Base-by-base conservation (phyloP, 768 basidiomycete genomes). In the Lactarius deliciosus region DNA sequence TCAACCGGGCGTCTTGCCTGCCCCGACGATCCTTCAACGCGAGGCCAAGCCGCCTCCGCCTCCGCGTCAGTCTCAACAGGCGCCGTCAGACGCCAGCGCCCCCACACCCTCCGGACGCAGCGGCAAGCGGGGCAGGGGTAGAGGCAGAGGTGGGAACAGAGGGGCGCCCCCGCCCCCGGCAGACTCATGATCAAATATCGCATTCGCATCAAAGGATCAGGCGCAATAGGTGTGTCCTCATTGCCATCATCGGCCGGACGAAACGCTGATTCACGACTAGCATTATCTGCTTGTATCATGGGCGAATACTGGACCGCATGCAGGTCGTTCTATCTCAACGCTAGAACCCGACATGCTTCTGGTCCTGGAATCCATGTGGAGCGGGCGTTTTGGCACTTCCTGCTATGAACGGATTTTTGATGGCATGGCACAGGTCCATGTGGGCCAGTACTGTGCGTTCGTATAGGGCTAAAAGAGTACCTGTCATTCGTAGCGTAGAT, bases 1-100 rank as follows among this genome's bases (percentile, higher is more conserved):
- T 30, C 65, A 59, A 11, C 50, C 58, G 8, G 66, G 62, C 34
- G 63, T 69, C 22, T 69, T 65, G 32, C 63, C 58, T 63, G 74
- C 68, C 61, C 70, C 61, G 10, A 68, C 66, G 40, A 76, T 74
- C 6, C 54, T 76, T 53, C 76, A 72, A 61, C 69, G 73, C 65
- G 75, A 76, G 45, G 55, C 59, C 25, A 62, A 64, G 32, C 28
- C 38, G 1, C 62, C 36, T 8, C 47, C 16, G 16, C 61, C 60
- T 13, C 41, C 41, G 10, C 66, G 62, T n/a, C 18, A 58, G 5
- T 43, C 58, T n/a, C 62, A 67, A 22, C 62, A 60, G 15, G 13
- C 34, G 18, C 18, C 57, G 10, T 22, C 62, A 15, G 58, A 64
- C 8, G 9, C 53, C 10, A 18, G n/a, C 22, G 8, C 53, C 4